A percentile compares a stretch with the other conserved stretches of the same genome.
phyloP scores from a whole-genome alignment of 768 basidiomycete genomes.

The Suillus tomentosus region DNA sequence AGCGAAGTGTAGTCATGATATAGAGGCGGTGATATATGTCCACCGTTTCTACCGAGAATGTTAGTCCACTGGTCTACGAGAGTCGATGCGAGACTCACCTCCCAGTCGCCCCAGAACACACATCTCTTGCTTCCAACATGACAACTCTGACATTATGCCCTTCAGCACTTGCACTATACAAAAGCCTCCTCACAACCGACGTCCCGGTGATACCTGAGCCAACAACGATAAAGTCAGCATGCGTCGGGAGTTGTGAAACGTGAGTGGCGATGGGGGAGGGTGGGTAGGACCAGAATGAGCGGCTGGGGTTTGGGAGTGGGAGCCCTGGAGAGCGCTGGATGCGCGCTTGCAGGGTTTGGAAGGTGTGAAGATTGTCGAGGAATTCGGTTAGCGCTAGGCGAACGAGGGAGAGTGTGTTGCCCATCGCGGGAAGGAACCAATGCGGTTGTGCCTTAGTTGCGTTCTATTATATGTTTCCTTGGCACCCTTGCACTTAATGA shows the following conservation, averaged over 20 bases:
- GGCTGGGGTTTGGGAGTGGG: slow-evolving; percentile 54
- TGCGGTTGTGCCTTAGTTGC: background rate
- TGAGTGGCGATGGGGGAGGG: slow-evolving; percentile 49
- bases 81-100: slow-evolving; percentile 42
- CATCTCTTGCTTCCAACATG: slow-evolving; percentile 81
- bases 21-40: slow-evolving; percentile 61
- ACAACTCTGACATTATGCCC: slow-evolving; percentile 48
- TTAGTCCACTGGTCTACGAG: background rate
- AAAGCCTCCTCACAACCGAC: slow-evolving; percentile 54
- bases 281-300: slow-evolving; percentile 67
- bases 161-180: slow-evolving; percentile 37
- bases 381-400: slow-evolving; percentile 25
- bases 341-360: slow-evolving; percentile 34
- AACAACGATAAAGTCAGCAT: slow-evolving; percentile 70
- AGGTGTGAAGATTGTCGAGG: slow-evolving; percentile 19
- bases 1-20: slow-evolving; percentile 60
- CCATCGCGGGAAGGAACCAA: slow-evolving; percentile 20
- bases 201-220: slow-evolving; percentile 81
- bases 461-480: too few species aligned
- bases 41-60: slow-evolving; percentile 55
- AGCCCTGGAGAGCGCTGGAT: slow-evolving; percentile 52
- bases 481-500: too few species aligned
- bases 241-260: slow-evolving; percentile 27
- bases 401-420: slow-evolving; percentile 28
- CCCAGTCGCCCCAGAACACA: slow-evolving; percentile 74